Conservation (phyloP, 352 stramenopile genomes). For the Phytophthora sp. region DNA sequence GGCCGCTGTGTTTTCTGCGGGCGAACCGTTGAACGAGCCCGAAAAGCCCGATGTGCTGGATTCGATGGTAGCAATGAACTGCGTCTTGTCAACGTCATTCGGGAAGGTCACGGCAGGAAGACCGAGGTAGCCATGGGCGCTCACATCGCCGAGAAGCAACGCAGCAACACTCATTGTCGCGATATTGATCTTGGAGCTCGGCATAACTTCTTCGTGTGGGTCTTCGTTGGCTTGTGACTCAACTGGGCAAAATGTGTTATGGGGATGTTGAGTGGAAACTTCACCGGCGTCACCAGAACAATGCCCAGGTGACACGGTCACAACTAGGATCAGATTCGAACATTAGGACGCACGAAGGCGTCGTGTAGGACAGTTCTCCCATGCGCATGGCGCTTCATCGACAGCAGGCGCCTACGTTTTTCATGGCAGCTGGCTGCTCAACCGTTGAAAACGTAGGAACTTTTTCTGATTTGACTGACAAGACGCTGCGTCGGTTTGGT, state of each 20-base stretch:
- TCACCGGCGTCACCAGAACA: neutral
- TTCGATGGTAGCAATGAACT: conserved; percentile 50
- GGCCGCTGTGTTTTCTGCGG: conserved; percentile 19
- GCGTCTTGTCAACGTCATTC: conserved; percentile 39
- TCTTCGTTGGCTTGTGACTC: conserved; percentile 13
- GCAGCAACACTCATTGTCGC: conserved; percentile 3
- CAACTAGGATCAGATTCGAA: conserved; percentile 4
- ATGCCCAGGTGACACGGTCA: neutral
- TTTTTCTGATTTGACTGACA: conserved; percentile 36
- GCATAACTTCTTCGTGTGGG: neutral
- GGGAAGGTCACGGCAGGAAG: conserved; percentile 31
- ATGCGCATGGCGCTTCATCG: conserved; percentile 17
- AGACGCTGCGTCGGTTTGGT: conserved; percentile 6
- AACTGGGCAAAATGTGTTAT: conserved; percentile 28
- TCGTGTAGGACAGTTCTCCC: conserved; percentile 7
- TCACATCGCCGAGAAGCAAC: conserved; percentile 18
- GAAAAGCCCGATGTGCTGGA: conserved; percentile 29
- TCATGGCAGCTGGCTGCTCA: conserved; percentile 3
- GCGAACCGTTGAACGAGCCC: conserved; percentile 29
- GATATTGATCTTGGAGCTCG: conserved; percentile 17
- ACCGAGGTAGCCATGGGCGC: conserved; percentile 44
- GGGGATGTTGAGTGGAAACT: conserved; percentile 11
- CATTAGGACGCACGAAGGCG: conserved; percentile 12
- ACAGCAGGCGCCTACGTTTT: conserved; percentile 25
- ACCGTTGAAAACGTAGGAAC: conserved; percentile 17